These are phyloP conservation scores for Fusarium nanum DNA, from an alignment of 2,329 filamentous ascomycete species.

Conservation along the genomic window DNA sequence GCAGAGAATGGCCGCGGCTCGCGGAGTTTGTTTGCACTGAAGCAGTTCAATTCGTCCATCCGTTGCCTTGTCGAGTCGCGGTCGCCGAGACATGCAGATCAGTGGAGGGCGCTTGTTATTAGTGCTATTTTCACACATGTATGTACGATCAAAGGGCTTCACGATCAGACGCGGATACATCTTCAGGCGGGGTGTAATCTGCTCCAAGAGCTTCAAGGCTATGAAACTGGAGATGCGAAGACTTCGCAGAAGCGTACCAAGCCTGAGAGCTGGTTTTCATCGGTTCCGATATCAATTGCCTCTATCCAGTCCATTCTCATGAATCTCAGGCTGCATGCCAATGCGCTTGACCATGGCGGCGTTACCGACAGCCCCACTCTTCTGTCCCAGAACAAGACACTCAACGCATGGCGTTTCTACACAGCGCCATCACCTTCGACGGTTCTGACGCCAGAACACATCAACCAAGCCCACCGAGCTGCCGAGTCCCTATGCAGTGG, in stretches of 20 bases:
- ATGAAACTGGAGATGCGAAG: not conserved
- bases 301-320: slow-evolving; percentile 1
- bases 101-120: slow-evolving; percentile 19
- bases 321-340: not conserved
- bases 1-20: not conserved
- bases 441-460: not conserved
- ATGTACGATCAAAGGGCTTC: slow-evolving; percentile 14
- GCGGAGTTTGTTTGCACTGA: not conserved
- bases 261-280: not conserved
- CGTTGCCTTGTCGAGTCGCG: not conserved
- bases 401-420: slow-evolving; percentile 16
- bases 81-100: slow-evolving; percentile 3
- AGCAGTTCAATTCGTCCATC: slow-evolving; percentile 11
- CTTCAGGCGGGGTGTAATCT: slow-evolving; percentile 12
- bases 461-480: not conserved
- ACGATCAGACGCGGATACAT: slow-evolving; percentile 11
- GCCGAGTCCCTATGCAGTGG: slow-evolving; percentile 6
- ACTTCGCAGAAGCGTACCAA: not conserved
- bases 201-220: not conserved
- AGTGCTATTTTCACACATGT: slow-evolving; percentile 19
- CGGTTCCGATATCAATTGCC: not conserved
- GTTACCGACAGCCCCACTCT: not conserved
- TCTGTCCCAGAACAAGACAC: not conserved
- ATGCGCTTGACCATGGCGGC: not conserved
- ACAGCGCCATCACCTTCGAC: not conserved